Conservation (phyloP, 2,329 filamentous ascomycete species). For the Sporothrix globosa region DNA sequence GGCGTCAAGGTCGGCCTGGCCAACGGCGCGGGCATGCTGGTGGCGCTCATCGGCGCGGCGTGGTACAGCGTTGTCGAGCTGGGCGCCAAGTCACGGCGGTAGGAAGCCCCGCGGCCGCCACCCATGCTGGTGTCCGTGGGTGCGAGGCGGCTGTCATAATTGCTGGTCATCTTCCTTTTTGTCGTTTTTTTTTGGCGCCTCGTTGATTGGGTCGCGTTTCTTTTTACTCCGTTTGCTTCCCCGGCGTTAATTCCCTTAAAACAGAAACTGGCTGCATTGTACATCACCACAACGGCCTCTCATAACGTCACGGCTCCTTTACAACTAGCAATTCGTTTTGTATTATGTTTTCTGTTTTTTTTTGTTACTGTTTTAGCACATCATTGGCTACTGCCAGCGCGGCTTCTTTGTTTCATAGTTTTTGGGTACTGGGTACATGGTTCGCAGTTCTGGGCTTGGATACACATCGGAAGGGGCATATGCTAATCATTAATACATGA, state of each 20-base stretch:
- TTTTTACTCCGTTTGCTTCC: background rate
- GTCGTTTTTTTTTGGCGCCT: background rate
- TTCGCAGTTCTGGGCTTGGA: background rate
- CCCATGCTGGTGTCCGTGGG: background rate
- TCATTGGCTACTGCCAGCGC: background rate
- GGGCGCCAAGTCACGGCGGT: slow-evolving; percentile 31
- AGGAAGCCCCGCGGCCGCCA: background rate
- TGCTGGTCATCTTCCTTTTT: background rate
- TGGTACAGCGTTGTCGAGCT: slow-evolving; percentile 62
- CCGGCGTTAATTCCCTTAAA: background rate
- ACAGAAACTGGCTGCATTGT: background rate
- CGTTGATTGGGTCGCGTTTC: background rate
- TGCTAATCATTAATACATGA: background rate
- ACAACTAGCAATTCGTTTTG: too few species aligned
- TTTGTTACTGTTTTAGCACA: too few species aligned
- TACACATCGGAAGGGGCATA: background rate
- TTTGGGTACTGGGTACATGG: background rate
- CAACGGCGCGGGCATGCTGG: slow-evolving; percentile 59
- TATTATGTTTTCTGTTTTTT: too few species aligned
- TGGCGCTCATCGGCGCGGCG: slow-evolving; percentile 58
- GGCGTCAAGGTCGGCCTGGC: slow-evolving; percentile 53
- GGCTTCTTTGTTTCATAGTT: too few species aligned
- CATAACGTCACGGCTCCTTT: background rate
- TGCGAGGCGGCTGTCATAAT: background rate
- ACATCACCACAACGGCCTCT: background rate